Percentiles rank a stretch among this genome's conserved stretches.
These are phyloP conservation scores for Collybia nuda DNA, from an alignment of 768 basidiomycete genomes.

Conservation along the genomic window DNA sequence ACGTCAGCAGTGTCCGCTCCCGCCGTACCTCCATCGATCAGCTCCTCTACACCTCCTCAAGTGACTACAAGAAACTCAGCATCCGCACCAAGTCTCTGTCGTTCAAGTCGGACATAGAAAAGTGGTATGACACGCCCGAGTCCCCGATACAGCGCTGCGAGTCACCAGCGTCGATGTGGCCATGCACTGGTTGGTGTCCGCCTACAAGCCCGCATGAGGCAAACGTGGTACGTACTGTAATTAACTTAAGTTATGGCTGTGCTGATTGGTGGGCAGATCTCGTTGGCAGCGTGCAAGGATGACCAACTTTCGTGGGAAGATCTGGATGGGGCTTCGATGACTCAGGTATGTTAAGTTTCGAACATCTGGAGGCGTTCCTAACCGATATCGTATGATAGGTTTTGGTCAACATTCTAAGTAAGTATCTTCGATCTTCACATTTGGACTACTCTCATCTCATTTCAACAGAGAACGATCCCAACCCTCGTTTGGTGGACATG, in stretches of 20 bases:
- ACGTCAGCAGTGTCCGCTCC: slow-evolving; percentile 12
- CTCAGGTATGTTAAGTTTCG: slow-evolving; percentile 21
- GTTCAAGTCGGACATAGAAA: slow-evolving; percentile 17
- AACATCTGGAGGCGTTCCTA: background rate
- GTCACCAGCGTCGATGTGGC: slow-evolving; percentile 30
- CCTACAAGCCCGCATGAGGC: slow-evolving; percentile 14
- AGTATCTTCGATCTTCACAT: background rate
- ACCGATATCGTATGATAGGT: slow-evolving; percentile 6
- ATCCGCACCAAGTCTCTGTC: slow-evolving; percentile 8
- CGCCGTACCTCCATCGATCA: slow-evolving; percentile 22
- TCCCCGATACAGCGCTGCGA: slow-evolving; percentile 20
- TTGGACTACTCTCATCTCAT: background rate
- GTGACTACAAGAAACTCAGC: slow-evolving; percentile 9
- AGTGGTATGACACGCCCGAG: slow-evolving; percentile 15
- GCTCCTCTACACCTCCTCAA: slow-evolving; percentile 5
- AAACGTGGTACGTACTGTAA: slow-evolving; percentile 27
- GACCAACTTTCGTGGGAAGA: slow-evolving; percentile 37
- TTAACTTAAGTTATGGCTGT: no score
- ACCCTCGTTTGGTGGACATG: slow-evolving; percentile 26
- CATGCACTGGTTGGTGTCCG: slow-evolving; percentile 30
- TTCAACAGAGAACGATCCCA: slow-evolving; percentile 23
- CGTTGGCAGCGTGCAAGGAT: slow-evolving; percentile 35
- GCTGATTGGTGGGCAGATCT: slow-evolving; percentile 25
- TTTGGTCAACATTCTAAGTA: slow-evolving; percentile 20
- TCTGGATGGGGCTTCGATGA: slow-evolving; percentile 34